Base-by-base conservation (phyloP, 1,284 basidiomycete species). In the Acaromyces ingoldii region DNA sequence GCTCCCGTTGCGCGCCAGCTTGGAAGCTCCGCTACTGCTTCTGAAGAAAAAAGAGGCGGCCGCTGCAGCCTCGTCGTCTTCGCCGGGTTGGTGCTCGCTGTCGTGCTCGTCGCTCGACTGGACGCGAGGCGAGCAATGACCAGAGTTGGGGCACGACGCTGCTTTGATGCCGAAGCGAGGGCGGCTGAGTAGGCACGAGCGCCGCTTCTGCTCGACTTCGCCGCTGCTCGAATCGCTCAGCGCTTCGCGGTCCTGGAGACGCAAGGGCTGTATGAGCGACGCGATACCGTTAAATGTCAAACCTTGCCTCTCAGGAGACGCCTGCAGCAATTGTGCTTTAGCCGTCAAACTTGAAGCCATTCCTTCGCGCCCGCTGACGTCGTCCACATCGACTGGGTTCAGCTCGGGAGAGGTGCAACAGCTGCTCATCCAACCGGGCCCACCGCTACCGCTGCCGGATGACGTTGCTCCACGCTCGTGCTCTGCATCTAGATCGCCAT, bases 391-490 rank as follows among this genome's bases (percentile, higher is more conserved):
- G 34, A 19, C 41, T 6, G 48, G 30, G 24, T 6, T 29, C 17
- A 49, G 26, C 24, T 49, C 48, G 15, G 48, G 48, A 19, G 33
- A 39, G n/a, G 48, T 49, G 21, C 34, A 41, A 26, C 48, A 39
- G 24, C 48, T 49, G 34, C 48, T 49, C 11, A n/a, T 38, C 48
- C 48, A 49, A 13, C 37, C 48, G 13, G 17, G 42, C 4, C 42
- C 17, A 3, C 45, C 45, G n/a, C 13, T 13, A 30, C 25, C 22
- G 29, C 45, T 47, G 45, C 26, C 33, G 45, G 45, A 31, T 21
- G 45, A 47, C 5, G 30, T 25, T 36, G 45, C 38, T n/a, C 24
- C 43, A 10, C 33, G 45, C 7, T 47, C 28, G 28, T 36, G 42
- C 21, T 45, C 26, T 31, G 34, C 13, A 28, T 33, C 21, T 10